A percentile compares a stretch with the other conserved stretches of the same genome.
Conservation (phyloP, 352 stramenopile genomes). For the Nothophytophthora sp. region DNA sequence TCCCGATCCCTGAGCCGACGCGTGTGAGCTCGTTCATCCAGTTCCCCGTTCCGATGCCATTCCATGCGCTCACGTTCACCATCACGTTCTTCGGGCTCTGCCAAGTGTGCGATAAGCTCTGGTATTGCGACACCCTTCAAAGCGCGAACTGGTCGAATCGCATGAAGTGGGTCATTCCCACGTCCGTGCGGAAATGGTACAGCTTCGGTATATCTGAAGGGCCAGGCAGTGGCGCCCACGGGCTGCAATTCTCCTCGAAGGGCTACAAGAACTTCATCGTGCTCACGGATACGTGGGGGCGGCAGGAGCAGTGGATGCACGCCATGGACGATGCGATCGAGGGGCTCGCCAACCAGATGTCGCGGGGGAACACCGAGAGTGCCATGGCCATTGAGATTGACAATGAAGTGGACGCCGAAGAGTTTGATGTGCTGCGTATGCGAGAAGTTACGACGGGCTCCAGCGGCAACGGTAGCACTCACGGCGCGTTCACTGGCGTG, state of each 20-base stretch:
- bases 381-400: constrained; percentile 88
- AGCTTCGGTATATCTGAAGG: constrained; percentile 81
- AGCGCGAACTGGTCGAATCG: constrained; percentile 82
- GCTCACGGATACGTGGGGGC: constrained; percentile 80
- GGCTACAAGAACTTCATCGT: constrained; percentile 91
- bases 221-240: constrained; percentile 80
- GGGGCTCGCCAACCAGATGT: constrained; percentile 56
- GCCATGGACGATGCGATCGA: constrained; percentile 80
- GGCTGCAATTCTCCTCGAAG: constrained; percentile 87
- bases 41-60: constrained; percentile 88
- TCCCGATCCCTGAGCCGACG: constrained; percentile 84
- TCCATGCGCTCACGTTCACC: constrained; percentile 87
- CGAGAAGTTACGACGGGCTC: constrained; percentile 19
- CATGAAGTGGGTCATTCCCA: constrained; percentile 92
- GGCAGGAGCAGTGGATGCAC: constrained; percentile 89
- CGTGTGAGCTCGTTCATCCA: constrained; percentile 89
- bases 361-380: constrained; percentile 63
- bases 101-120: constrained; percentile 88
- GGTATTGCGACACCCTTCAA: constrained; percentile 87
- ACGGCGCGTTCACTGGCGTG: constrained; percentile 8
- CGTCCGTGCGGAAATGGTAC: constrained; percentile 87
- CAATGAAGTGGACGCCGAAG: constrained; percentile 83
- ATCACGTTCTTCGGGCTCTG: constrained; percentile 85
- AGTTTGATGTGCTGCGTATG: constrained; percentile 69
- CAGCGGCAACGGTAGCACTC: constrained; percentile 5